Evolutionary conservation across 2,329 filamentous ascomycete genomes (phyloP).

Genomic region (Ambrosiella beaveri): DNA sequence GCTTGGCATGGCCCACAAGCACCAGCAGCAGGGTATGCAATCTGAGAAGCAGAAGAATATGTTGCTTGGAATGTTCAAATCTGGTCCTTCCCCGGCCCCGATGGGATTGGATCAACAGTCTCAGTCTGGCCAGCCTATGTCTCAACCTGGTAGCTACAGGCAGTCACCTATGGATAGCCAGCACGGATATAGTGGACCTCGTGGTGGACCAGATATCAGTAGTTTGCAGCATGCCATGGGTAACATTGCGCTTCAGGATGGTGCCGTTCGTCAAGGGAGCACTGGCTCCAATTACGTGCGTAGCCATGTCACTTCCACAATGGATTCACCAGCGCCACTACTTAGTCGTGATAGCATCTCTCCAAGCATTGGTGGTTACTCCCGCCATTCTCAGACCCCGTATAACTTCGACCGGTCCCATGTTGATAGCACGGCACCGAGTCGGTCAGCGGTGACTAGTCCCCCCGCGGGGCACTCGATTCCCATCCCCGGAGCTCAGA

Average conservation of each 20-base stretch:
- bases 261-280: constrained; percentile 6
- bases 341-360: constrained; percentile 8
- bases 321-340: constrained; percentile 6
- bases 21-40: constrained; percentile 8
- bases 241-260: constrained; percentile 11
- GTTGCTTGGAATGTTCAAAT: constrained; percentile 38
- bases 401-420: constrained; percentile 12
- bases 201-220: constrained; percentile 2
- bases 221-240: constrained; percentile 10
- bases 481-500: constrained; percentile 17
- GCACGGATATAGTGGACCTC: constrained; percentile 3
- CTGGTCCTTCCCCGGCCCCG: constrained; percentile 14
- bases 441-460: constrained; percentile 15
- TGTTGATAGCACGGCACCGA: constrained; percentile 11
- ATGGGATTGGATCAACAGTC: constrained; percentile 4
- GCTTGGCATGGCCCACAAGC: constrained; percentile 11
- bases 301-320: constrained; percentile 6
- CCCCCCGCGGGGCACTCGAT: constrained; percentile 18
- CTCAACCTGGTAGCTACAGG: constrained; percentile 9
- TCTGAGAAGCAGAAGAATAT: constrained; percentile 27
- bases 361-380: constrained; percentile 11
- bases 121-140: constrained; percentile 1
- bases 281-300: constrained; percentile 8
- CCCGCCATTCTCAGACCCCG: constrained; percentile 12
- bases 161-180: constrained; percentile 10